These are phyloP conservation scores for Quercus tomentella DNA, from an alignment of 331 rosid genomes.

Conservation along the genomic window DNA sequence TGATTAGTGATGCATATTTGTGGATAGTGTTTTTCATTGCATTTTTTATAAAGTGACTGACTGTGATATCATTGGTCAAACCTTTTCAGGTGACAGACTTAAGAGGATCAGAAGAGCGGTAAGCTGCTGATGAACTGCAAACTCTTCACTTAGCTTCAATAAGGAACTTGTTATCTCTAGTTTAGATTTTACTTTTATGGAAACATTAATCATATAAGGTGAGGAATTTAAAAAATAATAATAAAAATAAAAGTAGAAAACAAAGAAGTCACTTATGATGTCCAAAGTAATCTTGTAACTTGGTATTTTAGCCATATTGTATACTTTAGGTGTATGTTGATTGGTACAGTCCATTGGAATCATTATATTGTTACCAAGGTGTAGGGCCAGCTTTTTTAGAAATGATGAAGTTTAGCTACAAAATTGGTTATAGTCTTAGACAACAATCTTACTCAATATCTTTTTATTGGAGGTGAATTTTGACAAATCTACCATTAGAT, in stretches of 20 bases:
- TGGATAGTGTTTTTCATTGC: slow-evolving; percentile 8
- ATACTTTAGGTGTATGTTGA: neutral
- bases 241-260: neutral
- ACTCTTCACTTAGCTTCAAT: slow-evolving; percentile 3
- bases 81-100: slow-evolving; percentile 50
- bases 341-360: neutral
- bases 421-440: too few relatives aligned
- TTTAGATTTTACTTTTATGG: neutral
- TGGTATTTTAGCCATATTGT: neutral
- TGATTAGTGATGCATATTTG: neutral
- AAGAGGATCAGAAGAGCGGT: slow-evolving; percentile 55
- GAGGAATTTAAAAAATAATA: too few relatives aligned
- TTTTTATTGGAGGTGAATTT: too few relatives aligned
- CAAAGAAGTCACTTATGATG: neutral
- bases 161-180: neutral
- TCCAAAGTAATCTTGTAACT: neutral
- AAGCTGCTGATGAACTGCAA: slow-evolving; percentile 29
- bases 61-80: slow-evolving; percentile 6
- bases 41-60: slow-evolving; percentile 29
- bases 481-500: too few relatives aligned
- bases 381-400: neutral
- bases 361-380: neutral
- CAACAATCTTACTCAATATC: too few relatives aligned
- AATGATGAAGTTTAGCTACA: too few relatives aligned
- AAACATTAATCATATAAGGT: too few relatives aligned